A percentile compares a stretch with the other conserved stretches of the same genome.
These are phyloP conservation scores for Fusarium sp. DNA, from an alignment of 2,329 filamentous ascomycete genomes.

Conservation along the genomic window DNA sequence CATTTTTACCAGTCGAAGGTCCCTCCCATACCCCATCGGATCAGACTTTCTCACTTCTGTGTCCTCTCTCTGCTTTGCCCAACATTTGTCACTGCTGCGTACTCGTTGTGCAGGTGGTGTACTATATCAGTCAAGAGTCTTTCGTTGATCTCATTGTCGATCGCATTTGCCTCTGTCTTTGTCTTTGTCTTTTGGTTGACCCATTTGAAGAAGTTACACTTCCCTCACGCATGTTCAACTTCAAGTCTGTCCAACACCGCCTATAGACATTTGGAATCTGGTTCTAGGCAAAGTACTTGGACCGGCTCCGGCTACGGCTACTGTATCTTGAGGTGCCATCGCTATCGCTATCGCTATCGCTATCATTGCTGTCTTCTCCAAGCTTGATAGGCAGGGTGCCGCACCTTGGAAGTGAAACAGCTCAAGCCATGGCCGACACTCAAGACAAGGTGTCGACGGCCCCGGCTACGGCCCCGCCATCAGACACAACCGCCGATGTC, in stretches of 20 bases:
- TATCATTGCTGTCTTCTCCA: background rate
- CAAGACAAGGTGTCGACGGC: slow-evolving; percentile 34
- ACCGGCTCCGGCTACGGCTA: background rate
- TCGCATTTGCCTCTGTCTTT: background rate
- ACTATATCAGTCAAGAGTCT: slow-evolving; percentile 3
- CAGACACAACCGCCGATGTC: slow-evolving; percentile 28
- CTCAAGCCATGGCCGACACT: slow-evolving; percentile 29
- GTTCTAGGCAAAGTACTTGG: background rate
- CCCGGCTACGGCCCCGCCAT: slow-evolving; percentile 28
- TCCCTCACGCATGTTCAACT: slow-evolving; percentile 8
- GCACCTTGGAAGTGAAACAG: slow-evolving; percentile 11
- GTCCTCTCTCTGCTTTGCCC: slow-evolving; percentile 23
- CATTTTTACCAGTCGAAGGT: slow-evolving; percentile 32
- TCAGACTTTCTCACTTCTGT: slow-evolving; percentile 35
- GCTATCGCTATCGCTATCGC: background rate
- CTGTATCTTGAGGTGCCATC: background rate
- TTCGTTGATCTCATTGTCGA: background rate
- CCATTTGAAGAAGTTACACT: slow-evolving; percentile 5
- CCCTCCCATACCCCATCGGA: slow-evolving; percentile 29
- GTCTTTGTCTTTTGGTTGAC: slow-evolving; percentile 1
- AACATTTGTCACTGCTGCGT: slow-evolving; percentile 26
- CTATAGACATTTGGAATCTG: background rate
- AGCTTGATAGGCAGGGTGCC: background rate
- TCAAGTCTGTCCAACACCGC: slow-evolving; percentile 3
- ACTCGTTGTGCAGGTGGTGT: slow-evolving; percentile 9